A percentile compares a stretch with the other conserved stretches of the same genome.
These are phyloP conservation scores for Magnusiomyces clavatus DNA, from an alignment of 1,139 yeast genomes.

Conservation along the genomic window DNA sequence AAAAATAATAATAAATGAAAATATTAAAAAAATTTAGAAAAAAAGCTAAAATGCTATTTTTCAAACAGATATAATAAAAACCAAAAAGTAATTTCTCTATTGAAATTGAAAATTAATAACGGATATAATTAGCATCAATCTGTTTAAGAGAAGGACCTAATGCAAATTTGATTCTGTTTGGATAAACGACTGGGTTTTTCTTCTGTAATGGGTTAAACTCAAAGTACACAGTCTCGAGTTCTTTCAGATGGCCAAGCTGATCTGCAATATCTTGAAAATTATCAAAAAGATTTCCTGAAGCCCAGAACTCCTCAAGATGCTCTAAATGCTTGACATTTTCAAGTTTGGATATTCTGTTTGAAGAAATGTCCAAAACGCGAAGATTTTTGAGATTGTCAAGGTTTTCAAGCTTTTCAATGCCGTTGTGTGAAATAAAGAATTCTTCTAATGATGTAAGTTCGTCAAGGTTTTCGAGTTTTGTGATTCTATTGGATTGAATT, in stretches of 20 bases:
- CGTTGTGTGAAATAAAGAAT: slow-evolving; percentile 82
- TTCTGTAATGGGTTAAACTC: slow-evolving; percentile 91
- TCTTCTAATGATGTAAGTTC: slow-evolving; percentile 68
- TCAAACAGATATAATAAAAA: too few species aligned
- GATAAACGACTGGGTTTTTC: slow-evolving; percentile 67
- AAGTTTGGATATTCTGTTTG: slow-evolving; percentile 56
- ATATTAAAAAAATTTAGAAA: too few species aligned
- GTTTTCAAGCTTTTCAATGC: slow-evolving; percentile 66
- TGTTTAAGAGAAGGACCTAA: slow-evolving; percentile 70
- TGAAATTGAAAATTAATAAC: background rate
- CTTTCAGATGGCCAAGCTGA: slow-evolving; percentile 54
- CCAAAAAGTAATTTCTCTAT: too few species aligned
- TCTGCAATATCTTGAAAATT: slow-evolving; percentile 61
- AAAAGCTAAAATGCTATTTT: too few species aligned
- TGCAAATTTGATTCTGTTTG: slow-evolving; percentile 70
- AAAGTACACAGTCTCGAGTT: slow-evolving; percentile 81
- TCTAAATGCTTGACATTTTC: slow-evolving; percentile 58
- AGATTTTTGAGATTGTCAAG: slow-evolving; percentile 63
- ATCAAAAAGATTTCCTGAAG: slow-evolving; percentile 65
- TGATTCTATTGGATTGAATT: slow-evolving; percentile 78
- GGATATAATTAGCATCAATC: slow-evolving; percentile 76
- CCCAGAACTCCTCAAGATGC: slow-evolving; percentile 87
- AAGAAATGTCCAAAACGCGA: slow-evolving; percentile 71
- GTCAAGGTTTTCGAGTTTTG: slow-evolving; percentile 76
- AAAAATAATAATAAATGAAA: too few species aligned